Base-by-base conservation (phyloP, 768 basidiomycete species). In the Boletus reticuloceps region DNA sequence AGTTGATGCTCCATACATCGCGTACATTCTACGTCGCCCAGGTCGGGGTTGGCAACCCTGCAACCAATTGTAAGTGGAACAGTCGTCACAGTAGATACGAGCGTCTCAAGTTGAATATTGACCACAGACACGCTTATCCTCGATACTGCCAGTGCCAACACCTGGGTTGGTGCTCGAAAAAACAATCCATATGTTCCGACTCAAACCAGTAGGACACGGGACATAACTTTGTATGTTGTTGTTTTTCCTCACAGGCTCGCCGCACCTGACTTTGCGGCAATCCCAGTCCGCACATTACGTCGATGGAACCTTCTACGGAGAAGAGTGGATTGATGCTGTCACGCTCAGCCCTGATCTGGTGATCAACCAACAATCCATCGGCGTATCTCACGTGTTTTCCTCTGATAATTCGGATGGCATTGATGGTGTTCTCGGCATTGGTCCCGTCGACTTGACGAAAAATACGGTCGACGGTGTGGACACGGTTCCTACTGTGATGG, bases 361-460 rank as follows among this genome's bases (percentile, higher is more conserved):
- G 9, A 45, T 64, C 32, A 9, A 34, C 32, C 32, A 53, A 3
- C 77, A 79, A 59, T 69, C 67, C 20, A 72, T 79, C 29, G 60
- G 76, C 20, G 73, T 69, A 44, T 38, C 37, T 12, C 6, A 16
- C 0, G n/a, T 25, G 25, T 25, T 25, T 25, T 25, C 66, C 41
- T 38, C 49, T 5, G 68, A 61, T 8, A 61, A 74, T 12, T 2
- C 22, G 6, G 17, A 20, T 22, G 42, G 36, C n/a, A 13, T 46
- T 9, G 75, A 78, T 51, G 78, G 78, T 14, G 66, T 78, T 46
- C 68, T 79, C 17, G 60, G 77, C 58, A 32, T 63, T 29, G 70
- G 76, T 9, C 77, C 77, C 5, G 41, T 52, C 3, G 67, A 60
- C 39, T 55, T 77, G 43, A 75, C 76, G 0, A 27, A 54, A 2